A percentile compares a stretch with the other conserved stretches of the same genome.
These are phyloP conservation scores for Alternaria gaisen DNA, from an alignment of 2,329 filamentous ascomycete species.

Conservation along the genomic window DNA sequence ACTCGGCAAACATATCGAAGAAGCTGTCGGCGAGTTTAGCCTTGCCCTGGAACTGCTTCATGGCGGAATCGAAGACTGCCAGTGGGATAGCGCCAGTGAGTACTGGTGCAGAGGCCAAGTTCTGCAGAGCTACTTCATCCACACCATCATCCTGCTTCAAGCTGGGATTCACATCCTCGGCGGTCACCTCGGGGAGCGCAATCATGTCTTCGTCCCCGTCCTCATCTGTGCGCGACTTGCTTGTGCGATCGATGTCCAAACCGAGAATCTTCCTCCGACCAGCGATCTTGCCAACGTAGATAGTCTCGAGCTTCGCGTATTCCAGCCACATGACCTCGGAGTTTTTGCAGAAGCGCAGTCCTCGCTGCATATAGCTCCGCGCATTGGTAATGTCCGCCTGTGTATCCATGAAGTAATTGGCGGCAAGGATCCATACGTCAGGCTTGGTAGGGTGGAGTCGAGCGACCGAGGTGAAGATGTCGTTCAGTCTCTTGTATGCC, in stretches of 20 bases:
- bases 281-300: constrained; percentile 85
- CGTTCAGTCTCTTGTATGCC: constrained; percentile 67
- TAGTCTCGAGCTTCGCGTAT: constrained; percentile 90
- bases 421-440: constrained; percentile 84
- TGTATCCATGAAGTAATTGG: constrained; percentile 77
- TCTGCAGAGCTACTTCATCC: constrained; percentile 67
- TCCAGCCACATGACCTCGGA: constrained; percentile 83
- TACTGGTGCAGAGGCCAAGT: constrained; percentile 76
- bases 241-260: constrained; percentile 60
- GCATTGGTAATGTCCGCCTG: constrained; percentile 89
- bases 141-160: constrained; percentile 59
- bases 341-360: constrained; percentile 85
- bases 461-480: constrained; percentile 72
- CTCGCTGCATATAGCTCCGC: constrained; percentile 85
- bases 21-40: constrained; percentile 75
- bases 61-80: constrained; percentile 87
- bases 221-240: constrained; percentile 55
- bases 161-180: constrained; percentile 68
- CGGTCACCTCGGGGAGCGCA: constrained; percentile 66
- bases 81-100: constrained; percentile 92
- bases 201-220: constrained; percentile 61
- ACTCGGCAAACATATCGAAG: constrained; percentile 79
- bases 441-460: constrained; percentile 85
- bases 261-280: constrained; percentile 74
- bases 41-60: constrained; percentile 77